phyloP scores from a whole-genome alignment of 2,329 filamentous ascomycete species.

The Grosmannia serpens region DNA sequence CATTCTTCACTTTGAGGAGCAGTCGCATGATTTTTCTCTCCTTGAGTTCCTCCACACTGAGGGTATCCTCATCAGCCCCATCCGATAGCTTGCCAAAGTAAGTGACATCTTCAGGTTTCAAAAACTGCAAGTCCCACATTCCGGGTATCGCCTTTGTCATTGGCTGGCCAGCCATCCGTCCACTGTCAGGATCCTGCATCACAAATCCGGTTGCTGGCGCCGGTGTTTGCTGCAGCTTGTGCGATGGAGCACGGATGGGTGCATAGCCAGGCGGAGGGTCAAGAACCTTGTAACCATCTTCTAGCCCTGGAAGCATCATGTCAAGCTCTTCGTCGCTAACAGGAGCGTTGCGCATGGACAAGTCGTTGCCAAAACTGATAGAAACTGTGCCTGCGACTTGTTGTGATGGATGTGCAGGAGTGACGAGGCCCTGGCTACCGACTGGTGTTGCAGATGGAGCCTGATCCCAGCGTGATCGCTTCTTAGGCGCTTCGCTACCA shows the following conservation, averaged over 20 bases:
- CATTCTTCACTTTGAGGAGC: constrained; percentile 96
- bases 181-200: constrained; percentile 91
- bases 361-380: constrained; percentile 68
- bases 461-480: constrained; percentile 85
- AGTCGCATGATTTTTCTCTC: constrained; percentile 98
- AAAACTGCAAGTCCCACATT: constrained; percentile 91
- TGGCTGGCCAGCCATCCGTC: constrained; percentile 73
- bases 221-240: constrained; percentile 64
- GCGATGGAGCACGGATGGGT: constrained; percentile 63
- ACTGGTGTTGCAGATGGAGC: constrained; percentile 66
- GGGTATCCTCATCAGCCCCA: constrained; percentile 77
- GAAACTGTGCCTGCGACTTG: constrained; percentile 31
- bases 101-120: constrained; percentile 97
- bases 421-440: constrained; percentile 61
- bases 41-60: constrained; percentile 92
- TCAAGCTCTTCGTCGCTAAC: constrained; percentile 93
- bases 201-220: constrained; percentile 78
- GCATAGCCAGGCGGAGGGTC: constrained; percentile 87
- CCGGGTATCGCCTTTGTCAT: constrained; percentile 92
- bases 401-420: constrained; percentile 64
- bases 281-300: constrained; percentile 85
- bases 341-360: constrained; percentile 65
- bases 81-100: constrained; percentile 98
- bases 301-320: constrained; percentile 74
- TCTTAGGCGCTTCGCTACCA: constrained; percentile 47